Percentiles rank a stretch among this genome's conserved stretches.
phyloP scores from a whole-genome alignment of 805 yeast genomes.

The Starmerella powellii region DNA sequence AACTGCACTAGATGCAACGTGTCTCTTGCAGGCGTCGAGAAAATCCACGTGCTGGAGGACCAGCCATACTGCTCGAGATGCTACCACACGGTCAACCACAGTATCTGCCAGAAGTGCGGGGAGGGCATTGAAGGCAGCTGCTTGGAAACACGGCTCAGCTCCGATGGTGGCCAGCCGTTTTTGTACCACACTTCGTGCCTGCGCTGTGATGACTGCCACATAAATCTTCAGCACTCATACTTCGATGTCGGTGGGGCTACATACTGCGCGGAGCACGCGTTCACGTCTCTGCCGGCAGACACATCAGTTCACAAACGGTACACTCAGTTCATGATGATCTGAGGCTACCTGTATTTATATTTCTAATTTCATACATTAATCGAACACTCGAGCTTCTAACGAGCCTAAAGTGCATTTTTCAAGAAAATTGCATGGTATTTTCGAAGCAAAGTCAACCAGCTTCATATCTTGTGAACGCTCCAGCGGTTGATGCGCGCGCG shows the following conservation, averaged over 20 bases:
- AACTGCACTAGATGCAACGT: constrained; percentile 51
- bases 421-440: too few relatives aligned
- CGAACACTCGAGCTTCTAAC: not conserved
- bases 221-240: constrained; percentile 25
- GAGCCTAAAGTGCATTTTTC: not conserved
- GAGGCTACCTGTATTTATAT: not conserved
- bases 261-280: constrained; percentile 31
- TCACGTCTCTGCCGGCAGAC: constrained; percentile 18
- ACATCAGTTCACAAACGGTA: constrained; percentile 23
- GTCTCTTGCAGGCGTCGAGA: constrained; percentile 22
- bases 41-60: constrained; percentile 59
- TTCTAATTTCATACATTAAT: too few relatives aligned
- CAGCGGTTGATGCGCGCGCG: too few relatives aligned
- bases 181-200: constrained; percentile 70
- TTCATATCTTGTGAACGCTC: too few relatives aligned
- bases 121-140: constrained; percentile 83
- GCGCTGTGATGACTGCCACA: constrained; percentile 48
- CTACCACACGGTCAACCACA: constrained; percentile 60
- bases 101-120: constrained; percentile 60
- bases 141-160: constrained; percentile 41
- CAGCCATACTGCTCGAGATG: constrained; percentile 72
- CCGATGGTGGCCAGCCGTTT: constrained; percentile 39
- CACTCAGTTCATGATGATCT: constrained; percentile 27
- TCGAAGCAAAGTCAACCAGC: too few relatives aligned
- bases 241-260: constrained; percentile 28